A percentile compares a stretch with the other conserved stretches of the same genome.
Evolutionary conservation across 2,329 filamentous ascomycete species (phyloP).

Genomic region (Xylariales sp.): DNA sequence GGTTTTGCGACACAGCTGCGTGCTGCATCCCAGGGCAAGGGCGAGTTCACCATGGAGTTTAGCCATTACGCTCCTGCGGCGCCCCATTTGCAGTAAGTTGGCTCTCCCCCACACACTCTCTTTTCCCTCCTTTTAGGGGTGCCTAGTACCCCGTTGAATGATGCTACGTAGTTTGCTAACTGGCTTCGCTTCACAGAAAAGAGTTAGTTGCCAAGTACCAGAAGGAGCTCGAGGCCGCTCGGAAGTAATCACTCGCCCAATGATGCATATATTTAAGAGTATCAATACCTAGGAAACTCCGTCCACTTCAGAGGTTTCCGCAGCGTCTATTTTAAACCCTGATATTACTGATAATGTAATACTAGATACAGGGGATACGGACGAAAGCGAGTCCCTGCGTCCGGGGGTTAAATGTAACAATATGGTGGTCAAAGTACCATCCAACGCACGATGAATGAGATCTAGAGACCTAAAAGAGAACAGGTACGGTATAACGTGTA

Average conservation of each 20-base stretch:
- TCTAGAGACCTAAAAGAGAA: neutral
- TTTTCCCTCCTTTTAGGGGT: neutral
- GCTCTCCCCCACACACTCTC: neutral
- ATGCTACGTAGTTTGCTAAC: conserved; percentile 30
- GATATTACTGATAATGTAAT: conserved; percentile 3
- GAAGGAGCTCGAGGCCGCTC: conserved; percentile 64
- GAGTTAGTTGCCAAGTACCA: conserved; percentile 69
- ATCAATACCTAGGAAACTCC: neutral
- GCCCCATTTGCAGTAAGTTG: conserved; percentile 84
- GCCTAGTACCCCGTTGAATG: conserved; percentile 23
- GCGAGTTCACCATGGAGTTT: conserved; percentile 99
- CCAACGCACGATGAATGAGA: conserved; percentile 19
- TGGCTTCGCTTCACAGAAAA: conserved; percentile 58
- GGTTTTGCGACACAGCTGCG: conserved; percentile 92
- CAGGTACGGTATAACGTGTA: conserved; percentile 25
- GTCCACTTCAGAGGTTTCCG: neutral
- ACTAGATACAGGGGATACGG: neutral
- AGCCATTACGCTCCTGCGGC: conserved; percentile 92
- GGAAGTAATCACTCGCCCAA: conserved; percentile 32
- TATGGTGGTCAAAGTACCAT: conserved; percentile 16
- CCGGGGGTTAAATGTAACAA: conserved; percentile 24
- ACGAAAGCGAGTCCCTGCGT: neutral
- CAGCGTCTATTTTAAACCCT: neutral
- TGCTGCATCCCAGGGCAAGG: conserved; percentile 96
- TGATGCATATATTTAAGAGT: neutral